Percentiles rank a stretch among this genome's conserved stretches.
These are phyloP conservation scores for Hygrocybe punicea DNA, from an alignment of 768 basidiomycete species.

Conservation along the genomic window DNA sequence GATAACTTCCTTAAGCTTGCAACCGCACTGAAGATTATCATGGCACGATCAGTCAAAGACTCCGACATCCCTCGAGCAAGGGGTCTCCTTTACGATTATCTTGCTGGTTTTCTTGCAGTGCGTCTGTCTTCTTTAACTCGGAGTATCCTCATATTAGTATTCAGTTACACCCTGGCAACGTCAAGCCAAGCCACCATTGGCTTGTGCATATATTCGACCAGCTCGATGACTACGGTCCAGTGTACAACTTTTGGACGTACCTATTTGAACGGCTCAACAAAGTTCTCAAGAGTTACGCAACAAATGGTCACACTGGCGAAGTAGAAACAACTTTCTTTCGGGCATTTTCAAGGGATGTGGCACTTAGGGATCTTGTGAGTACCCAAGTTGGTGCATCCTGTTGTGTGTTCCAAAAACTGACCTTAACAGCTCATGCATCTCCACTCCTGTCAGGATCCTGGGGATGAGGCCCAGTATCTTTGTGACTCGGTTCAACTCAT, in stretches of 20 bases:
- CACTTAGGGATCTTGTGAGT: not conserved
- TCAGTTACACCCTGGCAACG: slow-evolving; percentile 9
- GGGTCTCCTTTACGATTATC: slow-evolving; percentile 5
- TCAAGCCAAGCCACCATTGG: slow-evolving; percentile 40
- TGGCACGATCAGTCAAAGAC: slow-evolving; percentile 7
- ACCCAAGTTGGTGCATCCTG: too few species aligned
- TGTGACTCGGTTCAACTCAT: not conserved
- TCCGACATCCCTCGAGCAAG: slow-evolving; percentile 3
- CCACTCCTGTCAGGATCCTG: too few species aligned
- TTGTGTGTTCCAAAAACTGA: too few species aligned
- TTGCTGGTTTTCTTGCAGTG: slow-evolving; percentile 5
- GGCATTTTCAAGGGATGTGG: not conserved
- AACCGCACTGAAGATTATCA: slow-evolving; percentile 17
- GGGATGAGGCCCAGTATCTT: not conserved
- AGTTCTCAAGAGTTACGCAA: slow-evolving; percentile 34
- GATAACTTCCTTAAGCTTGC: slow-evolving; percentile 19
- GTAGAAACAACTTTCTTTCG: not conserved
- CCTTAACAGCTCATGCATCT: not conserved
- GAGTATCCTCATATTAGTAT: slow-evolving; percentile 13
- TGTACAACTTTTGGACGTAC: slow-evolving; percentile 39
- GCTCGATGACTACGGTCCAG: slow-evolving; percentile 32
- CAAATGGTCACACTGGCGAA: slow-evolving; percentile 27
- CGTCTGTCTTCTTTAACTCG: slow-evolving; percentile 16
- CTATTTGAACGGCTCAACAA: slow-evolving; percentile 37
- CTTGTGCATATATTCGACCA: slow-evolving; percentile 26